Conservation (phyloP, 441 rosid species). For the Jatropha podagrica region DNA sequence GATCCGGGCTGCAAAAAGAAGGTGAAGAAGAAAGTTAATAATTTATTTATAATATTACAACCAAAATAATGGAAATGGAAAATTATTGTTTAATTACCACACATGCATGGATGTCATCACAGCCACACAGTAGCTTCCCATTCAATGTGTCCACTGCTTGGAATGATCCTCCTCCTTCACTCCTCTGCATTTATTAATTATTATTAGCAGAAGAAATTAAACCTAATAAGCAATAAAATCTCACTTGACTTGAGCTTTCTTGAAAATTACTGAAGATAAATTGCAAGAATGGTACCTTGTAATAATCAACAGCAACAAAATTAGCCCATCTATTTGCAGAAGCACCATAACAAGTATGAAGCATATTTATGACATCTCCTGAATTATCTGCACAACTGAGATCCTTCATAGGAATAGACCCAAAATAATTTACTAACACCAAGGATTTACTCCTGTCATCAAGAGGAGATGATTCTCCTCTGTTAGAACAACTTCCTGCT, state of each 20-base stretch:
- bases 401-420: slow-evolving; percentile 31
- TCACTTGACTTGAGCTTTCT: too few species aligned
- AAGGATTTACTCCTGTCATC: slow-evolving; percentile 44
- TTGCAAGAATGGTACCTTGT: slow-evolving; percentile 32
- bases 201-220: too few species aligned
- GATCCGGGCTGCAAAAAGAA: slow-evolving; percentile 43
- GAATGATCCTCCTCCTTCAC: slow-evolving; percentile 56
- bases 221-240: too few species aligned
- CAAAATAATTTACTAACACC: slow-evolving; percentile 45
- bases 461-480: slow-evolving; percentile 13
- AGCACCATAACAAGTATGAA: slow-evolving; percentile 38
- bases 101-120: slow-evolving; percentile 51
- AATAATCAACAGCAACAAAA: slow-evolving; percentile 51
- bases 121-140: slow-evolving; percentile 47
- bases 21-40: not conserved
- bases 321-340: slow-evolving; percentile 52
- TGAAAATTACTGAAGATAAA: not conserved
- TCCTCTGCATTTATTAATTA: slow-evolving; percentile 33
- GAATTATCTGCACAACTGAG: slow-evolving; percentile 40
- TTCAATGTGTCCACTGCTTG: slow-evolving; percentile 51
- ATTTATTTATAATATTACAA: not conserved
- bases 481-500: slow-evolving; percentile 6
- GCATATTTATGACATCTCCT: slow-evolving; percentile 32
- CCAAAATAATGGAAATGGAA: not conserved
- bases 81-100: slow-evolving; percentile 18